Evolutionary conservation across 805 yeast species (phyloP).

Genomic region (Metschnikowia kunwiensis): DNA sequence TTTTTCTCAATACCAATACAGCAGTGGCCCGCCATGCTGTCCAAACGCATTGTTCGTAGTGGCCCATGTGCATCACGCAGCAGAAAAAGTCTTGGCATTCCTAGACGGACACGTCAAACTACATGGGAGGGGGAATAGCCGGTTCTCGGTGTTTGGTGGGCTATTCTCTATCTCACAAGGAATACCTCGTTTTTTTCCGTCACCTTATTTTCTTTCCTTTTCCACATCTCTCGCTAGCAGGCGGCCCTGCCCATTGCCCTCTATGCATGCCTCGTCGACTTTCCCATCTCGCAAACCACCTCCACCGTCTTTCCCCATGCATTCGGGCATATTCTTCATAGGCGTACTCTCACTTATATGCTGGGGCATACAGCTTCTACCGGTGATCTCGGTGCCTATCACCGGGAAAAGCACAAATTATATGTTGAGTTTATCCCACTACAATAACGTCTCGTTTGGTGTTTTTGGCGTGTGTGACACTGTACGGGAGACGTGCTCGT

Average conservation of each 20-base stretch:
- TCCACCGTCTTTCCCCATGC: slow-evolving; percentile 21
- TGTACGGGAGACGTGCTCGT: slow-evolving; percentile 27
- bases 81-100: slow-evolving; percentile 10
- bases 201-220: not conserved
- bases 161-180: not conserved
- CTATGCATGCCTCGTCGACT: slow-evolving; percentile 8
- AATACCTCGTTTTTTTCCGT: not conserved
- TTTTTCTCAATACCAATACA: no score
- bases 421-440: slow-evolving; percentile 30
- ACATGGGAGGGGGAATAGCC: no score
- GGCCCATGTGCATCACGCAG: slow-evolving; percentile 4
- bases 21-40: no score
- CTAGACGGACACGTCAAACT: not conserved
- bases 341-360: slow-evolving; percentile 29
- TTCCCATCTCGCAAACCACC: slow-evolving; percentile 1
- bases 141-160: no score
- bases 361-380: slow-evolving; percentile 36
- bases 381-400: slow-evolving; percentile 42
- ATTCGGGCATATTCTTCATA: slow-evolving; percentile 30
- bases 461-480: slow-evolving; percentile 43
- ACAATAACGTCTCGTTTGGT: slow-evolving; percentile 36
- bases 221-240: no score
- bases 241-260: slow-evolving; percentile 4
- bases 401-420: slow-evolving; percentile 26
- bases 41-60: no score